Conservation (phyloP, 805 yeast genomes). For the Teunomyces atbi region DNA sequence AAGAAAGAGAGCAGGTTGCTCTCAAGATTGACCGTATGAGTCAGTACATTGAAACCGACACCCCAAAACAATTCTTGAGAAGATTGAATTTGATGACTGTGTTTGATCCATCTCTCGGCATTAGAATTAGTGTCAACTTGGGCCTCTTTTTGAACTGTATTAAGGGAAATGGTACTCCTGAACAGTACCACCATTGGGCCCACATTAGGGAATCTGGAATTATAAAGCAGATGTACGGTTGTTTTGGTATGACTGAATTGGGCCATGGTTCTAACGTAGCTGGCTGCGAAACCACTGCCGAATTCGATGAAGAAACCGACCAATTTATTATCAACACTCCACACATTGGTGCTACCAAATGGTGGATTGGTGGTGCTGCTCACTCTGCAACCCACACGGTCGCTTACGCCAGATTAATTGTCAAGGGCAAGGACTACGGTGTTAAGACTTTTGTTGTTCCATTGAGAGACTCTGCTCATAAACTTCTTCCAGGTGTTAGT, state of each 20-base stretch:
- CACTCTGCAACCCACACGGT: conserved; percentile 45
- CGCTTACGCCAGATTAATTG: conserved; percentile 42
- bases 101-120: conserved; percentile 38
- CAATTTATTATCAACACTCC: conserved; percentile 46
- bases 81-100: conserved; percentile 37
- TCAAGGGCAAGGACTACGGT: conserved; percentile 45
- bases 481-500: conserved; percentile 42
- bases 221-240: conserved; percentile 58
- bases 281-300: conserved; percentile 77
- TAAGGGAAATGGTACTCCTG: conserved; percentile 41
- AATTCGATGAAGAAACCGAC: conserved; percentile 40
- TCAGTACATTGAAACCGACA: conserved; percentile 34
- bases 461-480: conserved; percentile 43
- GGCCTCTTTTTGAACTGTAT: conserved; percentile 40
- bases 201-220: conserved; percentile 30
- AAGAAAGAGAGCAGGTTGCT: conserved; percentile 34
- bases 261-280: conserved; percentile 90
- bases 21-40: conserved; percentile 34
- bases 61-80: conserved; percentile 29
- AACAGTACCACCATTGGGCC: conserved; percentile 39
- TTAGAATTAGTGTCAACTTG: conserved; percentile 38
- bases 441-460: conserved; percentile 48
- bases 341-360: conserved; percentile 48
- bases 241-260: conserved; percentile 91
- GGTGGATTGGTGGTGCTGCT: conserved; percentile 54